These are phyloP conservation scores for Trypethelium eluteriae DNA, from an alignment of 495 filamentous ascomycete genomes.

Conservation along the genomic window DNA sequence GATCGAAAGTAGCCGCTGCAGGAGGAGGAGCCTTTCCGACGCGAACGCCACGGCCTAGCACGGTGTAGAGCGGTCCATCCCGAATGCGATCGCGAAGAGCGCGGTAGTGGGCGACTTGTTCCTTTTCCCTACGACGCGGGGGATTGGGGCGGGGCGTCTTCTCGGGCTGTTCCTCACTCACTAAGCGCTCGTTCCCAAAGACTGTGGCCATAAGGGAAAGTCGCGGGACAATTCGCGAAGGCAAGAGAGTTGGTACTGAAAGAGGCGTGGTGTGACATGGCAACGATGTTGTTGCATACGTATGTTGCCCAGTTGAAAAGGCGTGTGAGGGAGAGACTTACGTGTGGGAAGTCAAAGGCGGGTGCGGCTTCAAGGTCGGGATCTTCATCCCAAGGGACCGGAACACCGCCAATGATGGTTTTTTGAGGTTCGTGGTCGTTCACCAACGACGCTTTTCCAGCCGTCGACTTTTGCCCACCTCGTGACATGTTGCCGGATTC, in stretches of 20 bases:
- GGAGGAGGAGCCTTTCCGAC: constrained; percentile 31
- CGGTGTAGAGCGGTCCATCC: constrained; percentile 52
- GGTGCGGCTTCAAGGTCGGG: constrained; percentile 24
- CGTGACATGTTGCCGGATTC: constrained; percentile 23
- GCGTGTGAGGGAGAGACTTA: neutral
- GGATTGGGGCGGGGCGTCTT: constrained; percentile 26
- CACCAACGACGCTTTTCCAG: constrained; percentile 14
- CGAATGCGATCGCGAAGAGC: constrained; percentile 46
- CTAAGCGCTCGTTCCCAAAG: neutral
- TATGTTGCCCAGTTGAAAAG: neutral
- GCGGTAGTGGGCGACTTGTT: constrained; percentile 41
- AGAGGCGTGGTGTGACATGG: neutral
- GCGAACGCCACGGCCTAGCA: constrained; percentile 43
- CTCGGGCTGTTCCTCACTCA: constrained; percentile 1
- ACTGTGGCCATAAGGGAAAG: neutral
- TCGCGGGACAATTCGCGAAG: neutral
- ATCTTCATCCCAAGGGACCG: constrained; percentile 33
- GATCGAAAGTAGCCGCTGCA: constrained; percentile 42
- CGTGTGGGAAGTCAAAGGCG: neutral
- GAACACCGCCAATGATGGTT: constrained; percentile 26
- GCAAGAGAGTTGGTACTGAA: neutral
- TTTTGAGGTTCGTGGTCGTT: neutral
- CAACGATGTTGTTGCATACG: neutral
- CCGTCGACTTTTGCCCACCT: constrained; percentile 23
- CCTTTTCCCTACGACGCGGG: constrained; percentile 28